phyloP scores from a whole-genome alignment of 768 basidiomycete species.

The Hygrocybe punicea region DNA sequence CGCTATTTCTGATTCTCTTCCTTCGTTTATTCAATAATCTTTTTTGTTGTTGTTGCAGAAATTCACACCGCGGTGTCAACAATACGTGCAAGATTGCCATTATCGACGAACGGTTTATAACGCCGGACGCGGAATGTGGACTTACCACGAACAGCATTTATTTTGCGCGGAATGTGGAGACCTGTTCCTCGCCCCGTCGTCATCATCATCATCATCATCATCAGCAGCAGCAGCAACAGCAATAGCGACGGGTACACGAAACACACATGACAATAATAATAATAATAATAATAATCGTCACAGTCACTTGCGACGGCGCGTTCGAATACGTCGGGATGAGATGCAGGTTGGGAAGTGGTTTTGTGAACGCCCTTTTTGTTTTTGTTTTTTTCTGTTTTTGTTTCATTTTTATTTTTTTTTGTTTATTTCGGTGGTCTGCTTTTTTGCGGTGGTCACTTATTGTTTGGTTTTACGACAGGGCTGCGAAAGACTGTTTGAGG shows the following conservation, averaged over 20 bases:
- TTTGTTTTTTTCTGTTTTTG: constrained; percentile 30
- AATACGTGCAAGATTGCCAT: constrained; percentile 94
- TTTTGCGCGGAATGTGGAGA: constrained; percentile 98
- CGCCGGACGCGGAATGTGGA: constrained; percentile 79
- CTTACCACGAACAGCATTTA: constrained; percentile 97
- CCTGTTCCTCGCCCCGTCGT: constrained; percentile 77
- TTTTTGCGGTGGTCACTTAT: not conserved
- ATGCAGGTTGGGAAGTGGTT: constrained; percentile 88
- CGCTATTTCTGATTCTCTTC: not conserved
- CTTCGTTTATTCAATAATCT: constrained; percentile 1
- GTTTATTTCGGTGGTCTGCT: not conserved
- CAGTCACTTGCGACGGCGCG: constrained; percentile 67
- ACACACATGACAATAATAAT: too few relatives aligned
- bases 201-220: too few relatives aligned
- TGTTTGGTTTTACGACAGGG: constrained; percentile 32
- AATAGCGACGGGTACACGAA: too few relatives aligned
- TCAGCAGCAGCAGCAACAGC: too few relatives aligned
- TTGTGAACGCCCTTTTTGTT: constrained; percentile 86
- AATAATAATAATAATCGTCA: too few relatives aligned
- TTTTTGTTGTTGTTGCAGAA: constrained; percentile 44
- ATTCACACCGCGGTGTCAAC: constrained; percentile 89
- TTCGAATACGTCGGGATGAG: constrained; percentile 67
- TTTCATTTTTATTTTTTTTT: not conserved
- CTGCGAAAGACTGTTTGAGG: constrained; percentile 78
- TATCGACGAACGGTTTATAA: constrained; percentile 94